Evolutionary conservation across 2,329 filamentous ascomycete genomes (phyloP).

Genomic region (Diaporthe sp.): DNA sequence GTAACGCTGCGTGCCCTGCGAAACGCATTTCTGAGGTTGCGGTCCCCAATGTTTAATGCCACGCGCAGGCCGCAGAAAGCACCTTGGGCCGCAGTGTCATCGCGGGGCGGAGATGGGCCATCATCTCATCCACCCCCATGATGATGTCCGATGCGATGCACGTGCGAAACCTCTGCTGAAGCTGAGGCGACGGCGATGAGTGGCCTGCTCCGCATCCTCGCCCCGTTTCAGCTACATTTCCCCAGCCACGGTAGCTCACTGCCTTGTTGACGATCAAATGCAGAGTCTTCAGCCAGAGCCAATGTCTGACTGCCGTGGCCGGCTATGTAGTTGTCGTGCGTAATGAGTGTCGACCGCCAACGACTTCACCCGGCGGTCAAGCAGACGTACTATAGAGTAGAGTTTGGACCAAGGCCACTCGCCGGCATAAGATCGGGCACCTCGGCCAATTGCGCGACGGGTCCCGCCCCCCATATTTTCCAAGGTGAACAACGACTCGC

Average conservation of each 20-base stretch:
- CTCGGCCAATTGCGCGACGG: slow-evolving; percentile 9
- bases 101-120: not conserved
- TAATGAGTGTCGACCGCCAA: not conserved
- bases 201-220: not conserved
- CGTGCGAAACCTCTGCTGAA: slow-evolving; percentile 21
- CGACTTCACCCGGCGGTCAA: slow-evolving; percentile 22
- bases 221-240: slow-evolving; percentile 28
- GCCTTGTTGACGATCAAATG: not conserved
- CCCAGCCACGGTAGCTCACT: slow-evolving; percentile 8
- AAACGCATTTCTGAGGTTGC: slow-evolving; percentile 30
- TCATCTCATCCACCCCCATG: slow-evolving; percentile 19
- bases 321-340: slow-evolving; percentile 6
- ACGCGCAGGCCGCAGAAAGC: not conserved
- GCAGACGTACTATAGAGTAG: slow-evolving; percentile 26
- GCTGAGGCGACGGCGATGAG: slow-evolving; percentile 13
- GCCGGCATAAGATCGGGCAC: slow-evolving; percentile 9
- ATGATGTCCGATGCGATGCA: slow-evolving; percentile 30
- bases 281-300: not conserved
- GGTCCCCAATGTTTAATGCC: slow-evolving; percentile 18
- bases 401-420: slow-evolving; percentile 22
- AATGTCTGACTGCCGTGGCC: slow-evolving; percentile 12
- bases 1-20: slow-evolving; percentile 23
- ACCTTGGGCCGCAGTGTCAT: slow-evolving; percentile 6
- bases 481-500: slow-evolving; percentile 24
- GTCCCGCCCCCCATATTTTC: not conserved